Evolutionary conservation across 2,329 filamentous ascomycete species (phyloP), one percentile per base, ranked within the genome.

Genomic region (Grosmannia penicillata): DNA sequence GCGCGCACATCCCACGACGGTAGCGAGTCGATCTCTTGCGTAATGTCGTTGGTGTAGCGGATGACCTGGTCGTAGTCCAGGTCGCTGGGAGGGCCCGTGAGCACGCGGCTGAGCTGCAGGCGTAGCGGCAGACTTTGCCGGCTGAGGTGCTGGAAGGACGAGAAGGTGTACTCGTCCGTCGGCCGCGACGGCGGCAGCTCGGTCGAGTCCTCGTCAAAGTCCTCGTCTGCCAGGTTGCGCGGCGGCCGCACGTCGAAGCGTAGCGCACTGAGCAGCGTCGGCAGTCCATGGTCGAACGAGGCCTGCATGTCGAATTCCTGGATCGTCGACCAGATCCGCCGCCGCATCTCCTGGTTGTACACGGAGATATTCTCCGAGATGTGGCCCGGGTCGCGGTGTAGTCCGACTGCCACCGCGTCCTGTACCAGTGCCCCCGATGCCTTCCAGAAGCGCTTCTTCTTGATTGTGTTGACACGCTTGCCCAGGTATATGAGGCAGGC

Each of bases 401-500:
- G 58, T 14, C 71, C 72, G 23, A 75, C 65, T 2, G 66, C 65
- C 41, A 76, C 67, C 39, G 67, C 70, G 37, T 75, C 68, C 34
- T 71, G 69, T 13, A 74, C 64, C 40, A 76, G 57, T 6, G 65
- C 60, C 1, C 72, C 70, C 1, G 72, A 61, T 28, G 63, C 61
- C 14, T 68, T 72, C 72, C 72, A 76, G 53, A 72, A 75, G 11
- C 70, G 62, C 61, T 76, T 76, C 63, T 76, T 76, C 59, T 75
- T 51, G 45, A 76, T 66, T 3, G 67, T 70, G 53, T 77, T 77
- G 45, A 75, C 66, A 23, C 69, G 61, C 59, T 75, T 76, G 31
- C 68, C 70, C 3, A 76, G 62, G 45, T 74, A 75, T n/a, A 72
- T 49, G 24, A 77, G 56, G 46, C 72, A 75, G 11, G 64, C 61